A percentile compares a stretch with the other conserved stretches of the same genome.
Conservation (phyloP, 2,329 filamentous ascomycete species). For the Eurotiales sp. region DNA sequence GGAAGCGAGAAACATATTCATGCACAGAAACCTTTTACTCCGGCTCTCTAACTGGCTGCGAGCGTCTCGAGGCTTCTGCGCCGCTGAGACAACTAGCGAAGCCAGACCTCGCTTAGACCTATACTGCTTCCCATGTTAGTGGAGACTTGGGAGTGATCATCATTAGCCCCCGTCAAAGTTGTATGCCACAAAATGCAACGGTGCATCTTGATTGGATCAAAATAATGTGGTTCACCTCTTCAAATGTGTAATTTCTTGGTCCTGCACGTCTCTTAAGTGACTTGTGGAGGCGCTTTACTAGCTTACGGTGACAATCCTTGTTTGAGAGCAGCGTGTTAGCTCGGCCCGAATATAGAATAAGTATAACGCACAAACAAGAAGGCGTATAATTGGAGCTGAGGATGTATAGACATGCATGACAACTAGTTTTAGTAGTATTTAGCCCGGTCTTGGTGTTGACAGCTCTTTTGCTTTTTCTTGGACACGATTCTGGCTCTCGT, state of each 20-base stretch:
- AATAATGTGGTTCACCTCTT: not conserved
- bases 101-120: not conserved
- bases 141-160: conserved; percentile 2
- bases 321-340: not conserved
- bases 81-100: not conserved
- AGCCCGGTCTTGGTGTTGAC: too few species aligned
- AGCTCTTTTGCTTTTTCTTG: not conserved
- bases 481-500: not conserved
- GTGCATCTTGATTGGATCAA: not conserved
- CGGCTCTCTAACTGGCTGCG: not conserved
- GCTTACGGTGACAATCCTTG: too few species aligned
- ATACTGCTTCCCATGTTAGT: not conserved
- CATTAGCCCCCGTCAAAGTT: conserved; percentile 1
- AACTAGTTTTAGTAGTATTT: too few species aligned
- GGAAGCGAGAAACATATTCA: not conserved
- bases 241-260: too few species aligned
- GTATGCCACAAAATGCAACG: not conserved
- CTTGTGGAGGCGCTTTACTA: too few species aligned
- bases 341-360: not conserved
- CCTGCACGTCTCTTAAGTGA: too few species aligned
- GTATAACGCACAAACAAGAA: not conserved
- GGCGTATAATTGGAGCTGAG: not conserved
- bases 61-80: not conserved
- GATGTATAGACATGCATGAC: not conserved
- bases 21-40: not conserved